Base-by-base conservation (phyloP, 306 rosid species). In the Inga oerstediana region DNA sequence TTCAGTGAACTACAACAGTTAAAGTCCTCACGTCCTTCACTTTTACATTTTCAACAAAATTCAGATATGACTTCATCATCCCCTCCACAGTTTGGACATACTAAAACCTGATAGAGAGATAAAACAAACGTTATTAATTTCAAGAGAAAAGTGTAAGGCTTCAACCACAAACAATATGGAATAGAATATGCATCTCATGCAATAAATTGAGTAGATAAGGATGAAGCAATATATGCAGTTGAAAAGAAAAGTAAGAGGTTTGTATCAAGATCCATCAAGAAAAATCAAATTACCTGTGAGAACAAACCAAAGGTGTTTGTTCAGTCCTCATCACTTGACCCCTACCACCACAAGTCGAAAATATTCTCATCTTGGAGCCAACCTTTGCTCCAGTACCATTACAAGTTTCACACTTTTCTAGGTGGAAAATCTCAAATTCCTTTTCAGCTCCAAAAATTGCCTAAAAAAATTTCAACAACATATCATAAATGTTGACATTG, bases 321-420 rank as follows among this genome's bases (percentile, higher is more conserved):
- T 96, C 99, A 51, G 99, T 92, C 90, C 94, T 96, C 99, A 96
- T 96, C 88, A 96, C 97, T 85, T 96, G 99, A 86, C 99, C 99
- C 87, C 99, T 94, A 72, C 99, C 99, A 81, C 99, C 99, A 90
- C 99, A 96, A 56, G 97, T 92, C 74, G 97, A 92, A 87, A 98
- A 94, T 85, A 96, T 87, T 87, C 95, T 94, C 97, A 72, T 92
- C 91, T 91, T 96, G 88, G 99, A 89, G 69, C 98, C 97, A 43
- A 84, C 45, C 85, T 91, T 96, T 65, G 97, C 91, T 77, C 99
- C 99, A 13, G 95, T 92, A 82, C 99, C 98, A 51, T 76, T 69
- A 83, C 99, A 96, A 81, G 66, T 89, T 84, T 92, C 99, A 84
- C 99, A 94, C 79, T 93, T 96, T 89, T 96, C 99, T 84, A 94